Evolutionary conservation across 2,329 filamentous ascomycete species (phyloP).

Genomic region (Exophiala calicioides): DNA sequence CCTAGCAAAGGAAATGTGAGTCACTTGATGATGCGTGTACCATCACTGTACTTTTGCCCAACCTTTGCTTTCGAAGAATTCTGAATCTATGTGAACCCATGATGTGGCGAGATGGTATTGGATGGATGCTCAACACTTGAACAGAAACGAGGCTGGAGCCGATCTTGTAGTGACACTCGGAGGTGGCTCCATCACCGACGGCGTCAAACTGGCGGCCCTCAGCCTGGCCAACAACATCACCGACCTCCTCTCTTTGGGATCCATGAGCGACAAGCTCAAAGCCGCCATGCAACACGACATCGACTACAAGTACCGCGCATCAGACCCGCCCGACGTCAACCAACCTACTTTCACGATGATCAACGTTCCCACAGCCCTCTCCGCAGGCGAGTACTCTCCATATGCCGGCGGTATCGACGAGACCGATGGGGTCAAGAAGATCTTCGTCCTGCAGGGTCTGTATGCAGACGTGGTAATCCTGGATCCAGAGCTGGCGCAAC

Average conservation of each 20-base stretch:
- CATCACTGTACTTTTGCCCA: too few species aligned
- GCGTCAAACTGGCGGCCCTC: constrained; percentile 15
- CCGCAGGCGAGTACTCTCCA: constrained; percentile 44
- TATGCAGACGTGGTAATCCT: constrained; percentile 21
- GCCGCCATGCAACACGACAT: constrained; percentile 15
- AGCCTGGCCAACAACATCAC: constrained; percentile 7
- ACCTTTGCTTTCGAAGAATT: too few species aligned
- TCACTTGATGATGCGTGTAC: not conserved
- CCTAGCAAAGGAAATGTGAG: constrained; percentile 42
- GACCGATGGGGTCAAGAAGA: constrained; percentile 18
- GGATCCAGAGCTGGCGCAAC: constrained; percentile 33
- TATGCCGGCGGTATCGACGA: constrained; percentile 45
- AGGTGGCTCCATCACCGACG: constrained; percentile 17
- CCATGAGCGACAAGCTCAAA: constrained; percentile 15
- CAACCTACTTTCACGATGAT: constrained; percentile 30
- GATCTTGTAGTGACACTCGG: constrained; percentile 10
- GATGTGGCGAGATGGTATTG: too few species aligned
- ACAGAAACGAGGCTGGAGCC: constrained; percentile 2
- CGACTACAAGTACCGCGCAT: constrained; percentile 13
- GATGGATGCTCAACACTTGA: too few species aligned
- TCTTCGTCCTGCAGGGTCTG: constrained; percentile 13
- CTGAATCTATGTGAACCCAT: too few species aligned
- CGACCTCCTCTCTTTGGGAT: not conserved
- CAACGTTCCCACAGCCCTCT: constrained; percentile 45
- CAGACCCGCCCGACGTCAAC: constrained; percentile 11